Conservation (phyloP, 2,329 filamentous ascomycete genomes). For the Colletotrichum spinosum region DNA sequence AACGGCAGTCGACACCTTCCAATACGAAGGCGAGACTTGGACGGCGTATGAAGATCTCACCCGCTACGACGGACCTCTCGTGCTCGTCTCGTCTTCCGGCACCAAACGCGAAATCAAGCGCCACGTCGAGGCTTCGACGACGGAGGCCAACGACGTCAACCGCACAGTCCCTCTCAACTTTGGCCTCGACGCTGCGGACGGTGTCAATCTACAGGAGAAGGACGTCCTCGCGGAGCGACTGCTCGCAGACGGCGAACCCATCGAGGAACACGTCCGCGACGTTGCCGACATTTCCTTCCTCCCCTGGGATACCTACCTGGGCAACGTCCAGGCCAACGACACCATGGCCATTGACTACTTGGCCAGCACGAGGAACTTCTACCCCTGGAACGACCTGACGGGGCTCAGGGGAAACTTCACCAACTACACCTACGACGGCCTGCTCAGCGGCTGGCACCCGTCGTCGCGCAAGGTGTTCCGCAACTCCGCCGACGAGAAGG, state of each 20-base stretch:
- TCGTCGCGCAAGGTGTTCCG: slow-evolving; percentile 19
- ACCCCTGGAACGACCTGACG: neutral
- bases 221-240: slow-evolving; percentile 12
- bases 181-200: slow-evolving; percentile 4
- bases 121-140: slow-evolving; percentile 12
- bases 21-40: slow-evolving; percentile 17
- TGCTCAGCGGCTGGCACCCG: slow-evolving; percentile 15
- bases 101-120: slow-evolving; percentile 15
- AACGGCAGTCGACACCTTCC: slow-evolving; percentile 12
- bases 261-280: slow-evolving; percentile 18
- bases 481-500: neutral
- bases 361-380: slow-evolving; percentile 13
- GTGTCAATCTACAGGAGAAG: slow-evolving; percentile 18
- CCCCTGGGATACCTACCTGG: slow-evolving; percentile 16
- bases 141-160: slow-evolving; percentile 10
- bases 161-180: slow-evolving; percentile 3
- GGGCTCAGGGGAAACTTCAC: slow-evolving; percentile 8
- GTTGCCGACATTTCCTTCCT: slow-evolving; percentile 1
- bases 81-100: slow-evolving; percentile 1
- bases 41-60: slow-evolving; percentile 15
- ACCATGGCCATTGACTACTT: slow-evolving; percentile 14
- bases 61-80: slow-evolving; percentile 6
- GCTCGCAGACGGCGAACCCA: slow-evolving; percentile 14
- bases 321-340: slow-evolving; percentile 16
- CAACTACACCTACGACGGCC: slow-evolving; percentile 5